phyloP scores from a whole-genome alignment of 164 flowering plant genomes.

The Kingdonia uniflora region DNA sequence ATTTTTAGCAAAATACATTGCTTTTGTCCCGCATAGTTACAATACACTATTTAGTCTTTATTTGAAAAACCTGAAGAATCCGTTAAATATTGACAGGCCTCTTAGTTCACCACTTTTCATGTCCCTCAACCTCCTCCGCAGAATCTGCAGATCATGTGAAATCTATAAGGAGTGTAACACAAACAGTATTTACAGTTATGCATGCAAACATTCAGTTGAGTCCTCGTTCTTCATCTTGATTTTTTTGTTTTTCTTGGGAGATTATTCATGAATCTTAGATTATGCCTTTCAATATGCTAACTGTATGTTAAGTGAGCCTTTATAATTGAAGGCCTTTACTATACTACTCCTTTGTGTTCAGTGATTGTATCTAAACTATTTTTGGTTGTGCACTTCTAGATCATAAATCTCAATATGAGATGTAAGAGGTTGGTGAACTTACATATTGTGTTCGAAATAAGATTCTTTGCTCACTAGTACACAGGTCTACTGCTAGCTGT shows the following conservation, averaged over 20 bases:
- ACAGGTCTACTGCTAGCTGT: slow-evolving; percentile 81
- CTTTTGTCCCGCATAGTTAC: not conserved
- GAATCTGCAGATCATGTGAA: slow-evolving; percentile 34
- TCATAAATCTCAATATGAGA: not conserved
- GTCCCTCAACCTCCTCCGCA: slow-evolving; percentile 78
- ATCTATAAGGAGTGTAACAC: not conserved
- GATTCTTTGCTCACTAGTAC: slow-evolving; percentile 67
- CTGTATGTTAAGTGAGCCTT: not conserved
- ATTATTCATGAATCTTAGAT: too few relatives aligned
- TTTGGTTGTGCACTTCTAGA: too few relatives aligned
- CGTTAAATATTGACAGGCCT: slow-evolving; percentile 58
- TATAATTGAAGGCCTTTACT: not conserved
- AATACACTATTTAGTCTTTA: slow-evolving; percentile 12
- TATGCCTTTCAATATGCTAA: not conserved
- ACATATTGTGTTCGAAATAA: slow-evolving; percentile 90
- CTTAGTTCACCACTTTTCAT: slow-evolving; percentile 76
- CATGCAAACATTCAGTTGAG: too few relatives aligned
- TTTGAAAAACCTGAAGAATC: slow-evolving; percentile 60
- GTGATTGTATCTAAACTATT: too few relatives aligned
- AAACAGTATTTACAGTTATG: not conserved
- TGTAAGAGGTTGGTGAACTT: slow-evolving; percentile 19
- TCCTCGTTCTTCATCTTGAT: too few relatives aligned
- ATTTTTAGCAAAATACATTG: not conserved
- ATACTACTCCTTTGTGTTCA: too few relatives aligned
- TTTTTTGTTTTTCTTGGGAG: too few relatives aligned